These are phyloP conservation scores for Calocybe gambosa DNA, from an alignment of 1,284 basidiomycete species.

Conservation along the genomic window DNA sequence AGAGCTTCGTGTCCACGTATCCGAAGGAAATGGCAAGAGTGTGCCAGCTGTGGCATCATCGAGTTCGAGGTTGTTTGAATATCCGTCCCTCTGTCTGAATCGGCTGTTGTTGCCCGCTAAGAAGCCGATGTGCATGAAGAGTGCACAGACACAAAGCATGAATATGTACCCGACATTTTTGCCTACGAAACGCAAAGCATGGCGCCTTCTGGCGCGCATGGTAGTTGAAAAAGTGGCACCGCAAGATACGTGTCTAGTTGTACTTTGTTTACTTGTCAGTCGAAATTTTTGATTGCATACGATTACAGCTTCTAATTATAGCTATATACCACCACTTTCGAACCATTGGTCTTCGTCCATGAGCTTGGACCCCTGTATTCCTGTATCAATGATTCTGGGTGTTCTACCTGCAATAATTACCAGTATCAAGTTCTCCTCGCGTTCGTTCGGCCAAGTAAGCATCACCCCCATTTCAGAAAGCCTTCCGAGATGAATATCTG, in stretches of 20 bases:
- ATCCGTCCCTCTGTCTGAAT: conserved; percentile 8
- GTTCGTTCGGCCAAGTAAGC: not conserved
- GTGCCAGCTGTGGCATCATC: conserved; percentile 5
- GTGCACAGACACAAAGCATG: conserved; percentile 38
- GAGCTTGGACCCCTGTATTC: not conserved
- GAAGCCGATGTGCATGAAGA: conserved; percentile 55
- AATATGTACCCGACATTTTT: conserved; percentile 38
- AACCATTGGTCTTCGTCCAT: not conserved
- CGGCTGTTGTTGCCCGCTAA: conserved; percentile 24
- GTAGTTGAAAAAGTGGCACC: not conserved
- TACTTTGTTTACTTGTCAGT: not conserved
- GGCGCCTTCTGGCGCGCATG: conserved; percentile 15
- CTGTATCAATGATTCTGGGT: not conserved
- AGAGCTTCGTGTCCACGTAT: conserved; percentile 15
- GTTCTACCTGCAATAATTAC: not conserved
- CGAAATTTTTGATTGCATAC: not conserved
- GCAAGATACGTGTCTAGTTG: not conserved
- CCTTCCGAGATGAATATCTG: not conserved
- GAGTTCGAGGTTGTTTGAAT: conserved; percentile 13
- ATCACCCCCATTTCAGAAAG: not conserved
- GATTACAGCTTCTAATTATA: no score
- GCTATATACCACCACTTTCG: no score
- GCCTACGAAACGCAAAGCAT: conserved; percentile 17
- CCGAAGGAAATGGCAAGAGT: conserved; percentile 2
- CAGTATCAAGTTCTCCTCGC: not conserved